Conservation (phyloP, 2,329 filamentous ascomycete species). For the Phialophora tarda region DNA sequence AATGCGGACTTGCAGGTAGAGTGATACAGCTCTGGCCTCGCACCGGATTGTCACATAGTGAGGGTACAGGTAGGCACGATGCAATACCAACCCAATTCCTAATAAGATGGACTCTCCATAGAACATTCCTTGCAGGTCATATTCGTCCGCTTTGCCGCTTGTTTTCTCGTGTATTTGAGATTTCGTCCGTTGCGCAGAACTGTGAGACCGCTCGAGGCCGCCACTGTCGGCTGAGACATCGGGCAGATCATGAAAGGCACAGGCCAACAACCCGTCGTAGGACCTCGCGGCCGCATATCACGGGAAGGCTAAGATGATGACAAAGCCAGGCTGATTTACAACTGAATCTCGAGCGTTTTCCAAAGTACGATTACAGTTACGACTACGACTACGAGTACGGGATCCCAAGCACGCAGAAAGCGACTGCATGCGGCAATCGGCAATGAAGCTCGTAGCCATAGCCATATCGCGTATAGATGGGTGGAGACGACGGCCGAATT, state of each 20-base stretch:
- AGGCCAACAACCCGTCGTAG: not conserved
- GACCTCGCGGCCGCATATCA: not conserved
- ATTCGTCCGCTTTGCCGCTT: not conserved
- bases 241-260: not conserved
- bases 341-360: not conserved
- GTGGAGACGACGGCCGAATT: not conserved
- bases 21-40: not conserved
- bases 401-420: not conserved
- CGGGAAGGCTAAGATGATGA: not conserved
- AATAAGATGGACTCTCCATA: too few species aligned
- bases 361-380: not conserved
- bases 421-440: not conserved
- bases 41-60: not conserved
- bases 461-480: not conserved
- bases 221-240: not conserved
- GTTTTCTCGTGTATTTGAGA: not conserved
- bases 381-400: not conserved
- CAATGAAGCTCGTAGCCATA: not conserved
- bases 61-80: not conserved
- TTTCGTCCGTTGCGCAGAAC: not conserved
- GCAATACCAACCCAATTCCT: not conserved
- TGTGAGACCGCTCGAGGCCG: not conserved
- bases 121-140: not conserved
- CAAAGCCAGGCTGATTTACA: not conserved
- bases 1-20: not conserved